A percentile compares a stretch with the other conserved stretches of the same genome.
These are phyloP conservation scores for Mikania micrantha DNA, from an alignment of 129 eudicot genomes.

Conservation along the genomic window DNA sequence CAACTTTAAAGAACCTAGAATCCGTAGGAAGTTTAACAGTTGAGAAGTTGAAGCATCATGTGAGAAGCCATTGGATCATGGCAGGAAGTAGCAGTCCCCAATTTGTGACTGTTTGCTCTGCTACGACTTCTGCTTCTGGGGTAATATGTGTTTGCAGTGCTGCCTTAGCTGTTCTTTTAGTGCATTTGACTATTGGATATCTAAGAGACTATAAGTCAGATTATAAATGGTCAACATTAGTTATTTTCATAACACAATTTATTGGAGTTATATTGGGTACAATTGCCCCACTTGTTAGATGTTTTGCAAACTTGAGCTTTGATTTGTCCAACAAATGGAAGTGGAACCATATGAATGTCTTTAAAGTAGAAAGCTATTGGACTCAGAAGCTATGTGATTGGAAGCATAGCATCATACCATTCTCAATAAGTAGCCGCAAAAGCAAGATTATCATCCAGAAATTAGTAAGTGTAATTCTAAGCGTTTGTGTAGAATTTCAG, in stretches of 20 bases:
- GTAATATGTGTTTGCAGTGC: neutral
- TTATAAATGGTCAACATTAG: neutral
- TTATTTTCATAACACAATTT: neutral
- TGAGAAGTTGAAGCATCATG: neutral
- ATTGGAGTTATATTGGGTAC: neutral
- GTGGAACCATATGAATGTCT: neutral
- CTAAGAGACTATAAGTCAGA: neutral
- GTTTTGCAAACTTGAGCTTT: neutral
- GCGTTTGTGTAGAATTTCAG: neutral
- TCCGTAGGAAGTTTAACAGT: neutral
- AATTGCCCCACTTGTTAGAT: neutral
- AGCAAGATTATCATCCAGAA: neutral
- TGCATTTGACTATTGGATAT: neutral
- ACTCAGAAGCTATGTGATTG: neutral
- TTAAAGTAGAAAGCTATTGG: neutral
- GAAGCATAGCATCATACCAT: neutral
- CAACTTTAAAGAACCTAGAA: neutral
- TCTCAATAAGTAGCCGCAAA: neutral
- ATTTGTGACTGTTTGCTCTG: neutral
- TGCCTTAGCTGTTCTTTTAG: neutral
- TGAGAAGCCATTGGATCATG: neutral
- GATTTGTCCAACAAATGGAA: neutral
- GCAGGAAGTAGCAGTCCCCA: neutral
- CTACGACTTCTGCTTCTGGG: neutral
- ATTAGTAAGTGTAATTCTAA: neutral